A percentile compares a stretch with the other conserved stretches of the same genome.
phyloP scores from a whole-genome alignment of 768 basidiomycete species.

The Mycena olivaceomarginata region DNA sequence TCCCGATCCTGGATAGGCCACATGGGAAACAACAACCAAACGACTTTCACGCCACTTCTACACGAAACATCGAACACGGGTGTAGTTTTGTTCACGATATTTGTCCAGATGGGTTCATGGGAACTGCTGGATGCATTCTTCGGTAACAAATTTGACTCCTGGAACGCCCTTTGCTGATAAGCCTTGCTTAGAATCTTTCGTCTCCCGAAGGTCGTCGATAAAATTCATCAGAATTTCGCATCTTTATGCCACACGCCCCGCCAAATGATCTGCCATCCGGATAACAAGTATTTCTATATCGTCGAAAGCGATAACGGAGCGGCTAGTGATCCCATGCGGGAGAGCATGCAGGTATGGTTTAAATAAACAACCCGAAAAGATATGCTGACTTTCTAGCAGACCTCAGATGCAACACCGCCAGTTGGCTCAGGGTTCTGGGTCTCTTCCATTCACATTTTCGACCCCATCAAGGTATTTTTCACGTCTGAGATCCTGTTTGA shows the following conservation, averaged over 20 bases:
- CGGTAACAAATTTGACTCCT: background rate
- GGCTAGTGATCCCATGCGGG: constrained; percentile 78
- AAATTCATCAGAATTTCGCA: constrained; percentile 93
- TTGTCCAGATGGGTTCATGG: background rate
- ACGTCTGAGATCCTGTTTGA: background rate
- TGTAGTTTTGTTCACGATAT: constrained; percentile 10
- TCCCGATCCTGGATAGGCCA: constrained; percentile 12
- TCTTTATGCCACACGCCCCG: constrained; percentile 95
- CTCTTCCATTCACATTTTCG: constrained; percentile 93
- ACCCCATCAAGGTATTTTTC: constrained; percentile 81
- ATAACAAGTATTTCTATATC: constrained; percentile 88
- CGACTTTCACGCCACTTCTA: background rate
- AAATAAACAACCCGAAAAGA: constrained; percentile 51
- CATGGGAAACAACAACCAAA: background rate
- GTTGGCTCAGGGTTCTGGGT: constrained; percentile 93
- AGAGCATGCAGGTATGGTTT: constrained; percentile 62
- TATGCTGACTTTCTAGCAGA: constrained; percentile 55
- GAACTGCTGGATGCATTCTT: background rate
- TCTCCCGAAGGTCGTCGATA: constrained; percentile 92
- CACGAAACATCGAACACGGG: background rate
- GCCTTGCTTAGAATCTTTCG: constrained; percentile 87
- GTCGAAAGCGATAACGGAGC: constrained; percentile 96
- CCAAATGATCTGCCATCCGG: constrained; percentile 92
- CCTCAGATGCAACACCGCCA: constrained; percentile 90
- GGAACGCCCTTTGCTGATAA: background rate